Base-by-base conservation (phyloP, 2,329 filamentous ascomycete species). In the Elsinoe necatrix region DNA sequence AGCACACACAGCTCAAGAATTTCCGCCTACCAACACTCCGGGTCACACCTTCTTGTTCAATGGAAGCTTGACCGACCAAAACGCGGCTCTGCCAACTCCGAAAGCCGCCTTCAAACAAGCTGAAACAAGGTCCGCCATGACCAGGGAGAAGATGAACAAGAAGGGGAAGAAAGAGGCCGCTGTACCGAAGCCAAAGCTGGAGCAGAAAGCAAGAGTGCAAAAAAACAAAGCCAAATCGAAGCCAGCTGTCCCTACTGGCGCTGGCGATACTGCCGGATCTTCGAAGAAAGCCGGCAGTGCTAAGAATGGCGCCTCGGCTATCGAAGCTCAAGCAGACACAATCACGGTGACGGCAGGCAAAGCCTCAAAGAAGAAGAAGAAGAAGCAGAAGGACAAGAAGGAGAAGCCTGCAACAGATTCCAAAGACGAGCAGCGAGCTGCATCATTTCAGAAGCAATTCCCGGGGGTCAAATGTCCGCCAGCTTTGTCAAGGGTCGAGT, bases 311-410 rank as follows among this genome's bases (percentile, higher is more conserved):
- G 35, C 45, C 21, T 20, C 41, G n/a, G 42, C 25, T 7, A 9
- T 20, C 8, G 27, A 34, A 51, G 54, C 20, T n/a, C 34, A 31
- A 47, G 43, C 34, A 55, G 51, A 48, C 23, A 48, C 4, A 4
- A 29, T 29, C 27, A 37, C 34, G 9, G 34, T 37, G 9, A 37
- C 12, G 14, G 14, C 34, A 37, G 14, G 3, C 34, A 37, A 37
- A 37, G 34, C 34, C 6, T 6, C 29, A 5, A 11, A 31, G 11
- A 58, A 57, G 31, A 50, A 45, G 16, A 23, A 16, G 11, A 57
- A 52, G 52, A 54, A 37, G 14, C 23, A 52, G 29, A 27, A 43
- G 35, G 29, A 6, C 37, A 55, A 55, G 37, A 39, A 57, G 35
- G 52, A 43, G 12, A 57, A 43, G 12, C 11, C 20, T 37, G 55